A percentile compares a stretch with the other conserved stretches of the same genome.
Evolutionary conservation across 331 rosid genomes (phyloP).

Genomic region (Malus hybrid): DNA sequence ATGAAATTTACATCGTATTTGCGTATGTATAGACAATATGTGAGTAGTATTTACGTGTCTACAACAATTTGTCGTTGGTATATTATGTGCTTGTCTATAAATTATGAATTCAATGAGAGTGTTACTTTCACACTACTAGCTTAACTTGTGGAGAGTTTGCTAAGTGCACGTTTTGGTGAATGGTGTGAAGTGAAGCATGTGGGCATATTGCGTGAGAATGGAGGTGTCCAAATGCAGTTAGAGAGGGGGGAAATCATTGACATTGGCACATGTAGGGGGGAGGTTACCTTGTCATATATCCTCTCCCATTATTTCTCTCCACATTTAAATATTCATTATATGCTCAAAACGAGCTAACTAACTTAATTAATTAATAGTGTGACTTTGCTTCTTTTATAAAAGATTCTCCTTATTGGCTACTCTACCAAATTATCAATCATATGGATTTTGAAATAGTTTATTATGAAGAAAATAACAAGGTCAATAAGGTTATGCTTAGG

Average conservation of each 20-base stretch:
- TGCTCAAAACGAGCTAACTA: conserved; percentile 2
- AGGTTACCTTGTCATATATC: conserved; percentile 36
- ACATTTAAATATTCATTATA: not conserved
- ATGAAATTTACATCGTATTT: too few species aligned
- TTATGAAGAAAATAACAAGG: not conserved
- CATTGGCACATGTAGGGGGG: conserved; percentile 40
- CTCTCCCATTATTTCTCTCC: conserved; percentile 14
- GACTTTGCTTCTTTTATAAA: conserved; percentile 12
- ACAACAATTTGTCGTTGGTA: too few species aligned
- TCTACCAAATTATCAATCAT: not conserved
- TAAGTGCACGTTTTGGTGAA: conserved; percentile 65
- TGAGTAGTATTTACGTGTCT: too few species aligned
- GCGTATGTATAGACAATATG: not conserved
- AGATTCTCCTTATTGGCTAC: conserved; percentile 1
- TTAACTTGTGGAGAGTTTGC: conserved; percentile 28
- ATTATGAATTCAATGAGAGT: not conserved
- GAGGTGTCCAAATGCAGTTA: conserved; percentile 40
- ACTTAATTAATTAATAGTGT: conserved; percentile 17
- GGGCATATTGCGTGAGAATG: conserved; percentile 44
- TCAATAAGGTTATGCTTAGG: conserved; percentile 2
- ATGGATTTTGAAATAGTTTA: not conserved
- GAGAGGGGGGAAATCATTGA: conserved; percentile 16
- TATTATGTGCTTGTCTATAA: not conserved
- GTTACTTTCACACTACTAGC: not conserved
- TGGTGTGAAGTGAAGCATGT: conserved; percentile 38